phyloP scores from a whole-genome alignment of 345 rosid genomes.

The Brassica cretica region DNA sequence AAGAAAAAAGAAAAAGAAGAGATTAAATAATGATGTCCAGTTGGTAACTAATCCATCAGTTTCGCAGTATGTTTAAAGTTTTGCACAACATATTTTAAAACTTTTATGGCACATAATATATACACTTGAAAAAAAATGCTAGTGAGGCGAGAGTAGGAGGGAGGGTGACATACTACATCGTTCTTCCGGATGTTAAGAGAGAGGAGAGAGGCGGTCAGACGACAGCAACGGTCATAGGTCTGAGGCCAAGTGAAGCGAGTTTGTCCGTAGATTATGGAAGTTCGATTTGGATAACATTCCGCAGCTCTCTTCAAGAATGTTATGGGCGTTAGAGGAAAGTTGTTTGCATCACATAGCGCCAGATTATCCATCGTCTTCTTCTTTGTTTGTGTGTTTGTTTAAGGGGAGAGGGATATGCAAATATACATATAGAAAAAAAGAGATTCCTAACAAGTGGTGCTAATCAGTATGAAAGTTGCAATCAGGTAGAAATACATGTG shows the following conservation, averaged over 20 bases:
- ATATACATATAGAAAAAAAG: background rate
- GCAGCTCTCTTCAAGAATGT: slow-evolving; percentile 73
- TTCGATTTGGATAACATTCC: slow-evolving; percentile 49
- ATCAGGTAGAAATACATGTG: background rate
- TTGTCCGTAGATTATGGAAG: slow-evolving; percentile 57
- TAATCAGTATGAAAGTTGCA: background rate
- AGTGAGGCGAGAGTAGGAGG: background rate
- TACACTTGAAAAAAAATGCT: background rate
- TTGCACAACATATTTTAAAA: background rate
- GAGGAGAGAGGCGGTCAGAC: slow-evolving; percentile 65
- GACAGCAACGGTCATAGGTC: slow-evolving; percentile 63
- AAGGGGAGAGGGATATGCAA: background rate
- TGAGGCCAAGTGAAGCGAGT: slow-evolving; percentile 61
- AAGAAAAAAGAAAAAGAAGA: too few species aligned
- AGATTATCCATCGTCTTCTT: slow-evolving; percentile 51
- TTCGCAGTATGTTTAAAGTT: too few species aligned
- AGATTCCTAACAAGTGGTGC: background rate
- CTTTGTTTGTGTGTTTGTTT: background rate
- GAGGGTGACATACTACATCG: slow-evolving; percentile 48
- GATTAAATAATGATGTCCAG: background rate
- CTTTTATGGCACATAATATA: background rate
- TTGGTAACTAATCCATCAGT: too few species aligned
- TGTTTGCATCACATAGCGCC: slow-evolving; percentile 56
- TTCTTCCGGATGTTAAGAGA: slow-evolving; percentile 56
- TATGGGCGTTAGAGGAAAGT: slow-evolving; percentile 63